phyloP scores from a whole-genome alignment of 805 yeast species.

The Blastobotrys chiropterorum region DNA sequence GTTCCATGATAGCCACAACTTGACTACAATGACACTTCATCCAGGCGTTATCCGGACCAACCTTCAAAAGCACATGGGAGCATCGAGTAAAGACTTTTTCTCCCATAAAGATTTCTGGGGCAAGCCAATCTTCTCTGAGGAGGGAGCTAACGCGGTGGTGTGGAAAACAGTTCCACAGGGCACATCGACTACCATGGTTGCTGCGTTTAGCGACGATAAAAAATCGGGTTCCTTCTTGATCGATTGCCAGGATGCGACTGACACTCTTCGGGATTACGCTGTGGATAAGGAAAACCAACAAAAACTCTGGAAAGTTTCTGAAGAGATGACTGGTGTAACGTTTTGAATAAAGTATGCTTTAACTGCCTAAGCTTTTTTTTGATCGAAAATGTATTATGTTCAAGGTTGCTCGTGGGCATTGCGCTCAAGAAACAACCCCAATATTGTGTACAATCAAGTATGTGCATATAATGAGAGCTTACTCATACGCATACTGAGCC shows the following conservation, averaged over 20 bases:
- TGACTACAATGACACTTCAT: constrained; percentile 10
- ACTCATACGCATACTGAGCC: too few species aligned
- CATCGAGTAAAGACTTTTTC: background rate
- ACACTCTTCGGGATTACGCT: background rate
- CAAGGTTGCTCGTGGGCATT: too few species aligned
- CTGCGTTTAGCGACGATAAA: background rate
- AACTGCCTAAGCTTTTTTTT: too few species aligned
- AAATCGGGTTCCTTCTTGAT: background rate
- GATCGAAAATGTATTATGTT: too few species aligned
- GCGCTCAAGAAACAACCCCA: too few species aligned
- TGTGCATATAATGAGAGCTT: too few species aligned
- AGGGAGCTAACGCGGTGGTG: background rate
- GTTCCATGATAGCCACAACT: too few species aligned
- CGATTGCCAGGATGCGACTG: background rate
- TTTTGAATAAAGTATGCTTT: too few species aligned
- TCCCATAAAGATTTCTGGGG: background rate
- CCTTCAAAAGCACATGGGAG: constrained; percentile 10
- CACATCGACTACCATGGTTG: background rate
- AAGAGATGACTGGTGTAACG: background rate
- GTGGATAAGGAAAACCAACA: background rate
- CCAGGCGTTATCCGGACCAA: constrained; percentile 14
- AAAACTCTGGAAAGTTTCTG: background rate
- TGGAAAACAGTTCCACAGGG: background rate
- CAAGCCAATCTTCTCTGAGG: background rate
- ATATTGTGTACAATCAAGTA: too few species aligned